Conservation (phyloP, 225 moss, liverwort and hornwort species). For the Antitrichia curtipendula region DNA sequence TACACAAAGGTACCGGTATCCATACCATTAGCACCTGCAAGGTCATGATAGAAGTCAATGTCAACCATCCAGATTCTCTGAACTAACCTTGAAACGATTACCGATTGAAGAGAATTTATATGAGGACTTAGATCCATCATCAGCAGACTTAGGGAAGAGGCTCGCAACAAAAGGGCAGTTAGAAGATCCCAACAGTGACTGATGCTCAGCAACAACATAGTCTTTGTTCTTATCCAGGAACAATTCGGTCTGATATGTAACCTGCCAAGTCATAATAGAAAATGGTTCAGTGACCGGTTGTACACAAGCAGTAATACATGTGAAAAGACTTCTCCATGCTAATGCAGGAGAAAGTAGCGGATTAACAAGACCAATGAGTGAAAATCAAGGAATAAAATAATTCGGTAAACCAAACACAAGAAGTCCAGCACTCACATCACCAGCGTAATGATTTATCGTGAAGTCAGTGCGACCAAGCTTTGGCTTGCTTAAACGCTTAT, state of each 20-base stretch:
- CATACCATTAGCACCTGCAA: neutral
- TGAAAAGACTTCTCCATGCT: neutral
- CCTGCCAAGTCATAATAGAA: constrained; percentile 25
- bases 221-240: constrained; percentile 98
- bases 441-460: constrained; percentile 92
- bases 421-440: constrained; percentile 58
- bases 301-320: neutral
- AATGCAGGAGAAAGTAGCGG: neutral
- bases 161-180: constrained; percentile 72
- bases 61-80: neutral
- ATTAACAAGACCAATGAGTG: neutral
- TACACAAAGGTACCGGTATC: neutral
- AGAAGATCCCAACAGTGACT: constrained; percentile 84
- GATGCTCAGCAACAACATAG: constrained; percentile 97
- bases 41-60: neutral
- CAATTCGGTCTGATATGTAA: constrained; percentile 87
- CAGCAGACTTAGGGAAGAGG: constrained; percentile 66
- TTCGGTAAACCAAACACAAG: neutral
- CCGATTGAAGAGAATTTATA: constrained; percentile 95
- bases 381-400: neutral
- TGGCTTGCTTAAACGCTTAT: constrained; percentile 94
- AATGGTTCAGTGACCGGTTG: neutral
- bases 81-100: constrained; percentile 80
- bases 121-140: constrained; percentile 75
- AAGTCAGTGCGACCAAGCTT: constrained; percentile 94